Percentiles rank a stretch among this genome's conserved stretches.
Evolutionary conservation across 768 basidiomycete species (phyloP).

Genomic region (Tylopilus balloui): DNA sequence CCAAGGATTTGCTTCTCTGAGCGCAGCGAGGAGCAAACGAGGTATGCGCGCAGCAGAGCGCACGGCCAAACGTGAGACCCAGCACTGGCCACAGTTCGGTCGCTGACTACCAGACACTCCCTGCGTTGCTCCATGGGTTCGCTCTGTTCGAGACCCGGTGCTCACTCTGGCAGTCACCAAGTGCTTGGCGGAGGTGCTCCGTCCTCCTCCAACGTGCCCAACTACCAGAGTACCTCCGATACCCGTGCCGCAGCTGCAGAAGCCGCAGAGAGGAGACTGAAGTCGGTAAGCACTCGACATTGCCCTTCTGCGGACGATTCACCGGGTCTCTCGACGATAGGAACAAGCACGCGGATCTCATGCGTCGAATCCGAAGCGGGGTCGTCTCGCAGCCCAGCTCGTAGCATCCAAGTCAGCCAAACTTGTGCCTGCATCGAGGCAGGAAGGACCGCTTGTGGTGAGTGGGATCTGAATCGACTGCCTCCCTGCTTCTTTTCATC

Average conservation of each 20-base stretch:
- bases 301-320: slow-evolving; percentile 20
- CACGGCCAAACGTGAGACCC: slow-evolving; percentile 17
- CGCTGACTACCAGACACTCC: background rate
- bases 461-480: slow-evolving; percentile 25
- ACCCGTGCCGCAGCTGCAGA: slow-evolving; percentile 54
- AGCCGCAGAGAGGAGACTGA: slow-evolving; percentile 57
- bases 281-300: slow-evolving; percentile 45
- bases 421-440: slow-evolving; percentile 35
- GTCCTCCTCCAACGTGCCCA: slow-evolving; percentile 20
- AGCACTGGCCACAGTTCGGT: background rate
- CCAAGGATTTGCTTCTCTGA: slow-evolving; percentile 3
- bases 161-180: slow-evolving; percentile 44
- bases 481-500: slow-evolving; percentile 26
- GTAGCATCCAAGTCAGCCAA: slow-evolving; percentile 37
- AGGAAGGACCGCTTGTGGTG: slow-evolving; percentile 43
- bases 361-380: slow-evolving; percentile 43
- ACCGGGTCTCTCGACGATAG: slow-evolving; percentile 27
- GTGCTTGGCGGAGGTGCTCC: slow-evolving; percentile 40
- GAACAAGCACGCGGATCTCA: slow-evolving; percentile 41
- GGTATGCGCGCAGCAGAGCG: slow-evolving; percentile 11
- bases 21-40: slow-evolving; percentile 19
- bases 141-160: slow-evolving; percentile 49
- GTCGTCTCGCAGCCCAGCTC: slow-evolving; percentile 40
- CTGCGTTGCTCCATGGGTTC: slow-evolving; percentile 44
- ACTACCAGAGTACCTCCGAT: slow-evolving; percentile 33